phyloP scores from a whole-genome alignment of 106 monocot genomes.

The Amphibolis antarctica region DNA sequence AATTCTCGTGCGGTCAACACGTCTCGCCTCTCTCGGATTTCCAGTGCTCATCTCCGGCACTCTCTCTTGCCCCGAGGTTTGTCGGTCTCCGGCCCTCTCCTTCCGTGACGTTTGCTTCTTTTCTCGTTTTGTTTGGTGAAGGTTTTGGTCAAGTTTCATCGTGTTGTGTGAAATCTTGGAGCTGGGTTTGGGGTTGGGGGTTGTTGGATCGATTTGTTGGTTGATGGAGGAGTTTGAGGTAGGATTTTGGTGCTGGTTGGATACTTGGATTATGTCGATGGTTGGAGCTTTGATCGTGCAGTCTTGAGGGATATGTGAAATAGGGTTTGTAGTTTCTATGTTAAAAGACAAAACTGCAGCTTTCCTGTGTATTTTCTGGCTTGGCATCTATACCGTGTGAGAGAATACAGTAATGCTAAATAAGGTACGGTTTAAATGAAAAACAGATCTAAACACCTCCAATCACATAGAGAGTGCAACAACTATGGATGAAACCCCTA shows the following conservation, averaged over 20 bases:
- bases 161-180: neutral
- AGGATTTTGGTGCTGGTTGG: neutral
- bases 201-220: neutral
- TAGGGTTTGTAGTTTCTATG: neutral
- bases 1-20: slow-evolving; percentile 17
- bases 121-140: neutral
- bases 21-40: slow-evolving; percentile 4
- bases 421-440: too few species aligned
- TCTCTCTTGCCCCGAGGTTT: neutral
- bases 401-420: too few species aligned
- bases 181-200: neutral
- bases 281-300: neutral
- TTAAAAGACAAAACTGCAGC: too few species aligned
- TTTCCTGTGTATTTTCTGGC: neutral
- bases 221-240: neutral
- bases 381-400: too few species aligned
- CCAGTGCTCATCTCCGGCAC: neutral
- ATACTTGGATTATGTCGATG: neutral
- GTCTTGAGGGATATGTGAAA: neutral
- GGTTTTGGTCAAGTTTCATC: neutral
- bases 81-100: neutral
- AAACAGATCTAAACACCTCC: too few species aligned
- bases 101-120: neutral
- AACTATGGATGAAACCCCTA: too few species aligned
- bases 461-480: too few species aligned